phyloP scores from a whole-genome alignment of 2,329 filamentous ascomycete genomes.

The Trichoderma simmonsii region DNA sequence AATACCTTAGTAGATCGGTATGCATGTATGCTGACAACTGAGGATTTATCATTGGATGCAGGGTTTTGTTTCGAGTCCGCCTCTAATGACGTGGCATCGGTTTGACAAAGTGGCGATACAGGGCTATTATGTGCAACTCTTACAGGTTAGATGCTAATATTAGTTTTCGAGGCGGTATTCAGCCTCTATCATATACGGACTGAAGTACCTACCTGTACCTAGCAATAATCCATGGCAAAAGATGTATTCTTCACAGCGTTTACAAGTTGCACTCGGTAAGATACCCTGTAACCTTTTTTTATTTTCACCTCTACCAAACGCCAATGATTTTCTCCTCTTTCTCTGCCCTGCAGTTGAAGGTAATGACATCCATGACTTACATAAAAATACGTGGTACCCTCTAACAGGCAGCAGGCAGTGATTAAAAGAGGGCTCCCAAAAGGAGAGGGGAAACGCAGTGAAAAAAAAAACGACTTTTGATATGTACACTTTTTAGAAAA shows the following conservation, averaged over 20 bases:
- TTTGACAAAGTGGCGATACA: neutral
- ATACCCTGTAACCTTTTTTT: neutral
- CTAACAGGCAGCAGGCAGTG: neutral
- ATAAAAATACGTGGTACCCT: neutral
- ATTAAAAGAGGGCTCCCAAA: neutral
- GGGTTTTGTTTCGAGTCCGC: neutral
- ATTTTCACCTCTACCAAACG: neutral
- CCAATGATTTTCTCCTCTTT: neutral
- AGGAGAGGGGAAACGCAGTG: neutral
- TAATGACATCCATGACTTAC: neutral
- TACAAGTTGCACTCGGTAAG: neutral
- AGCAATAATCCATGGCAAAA: neutral
- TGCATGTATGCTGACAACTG: neutral
- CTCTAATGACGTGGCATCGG: constrained; percentile 1
- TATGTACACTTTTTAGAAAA: constrained; percentile 7
- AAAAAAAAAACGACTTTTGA: neutral
- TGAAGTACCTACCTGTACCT: neutral
- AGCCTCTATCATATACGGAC: neutral
- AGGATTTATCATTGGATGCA: neutral
- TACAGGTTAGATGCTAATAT: neutral
- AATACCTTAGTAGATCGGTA: neutral
- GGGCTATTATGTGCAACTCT: neutral
- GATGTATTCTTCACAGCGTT: neutral
- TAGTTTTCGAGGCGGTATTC: neutral
- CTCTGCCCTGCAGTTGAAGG: neutral